Evolutionary conservation across 805 yeast genomes (phyloP).

Genomic region (Schizosaccharomyces osmophilus): DNA sequence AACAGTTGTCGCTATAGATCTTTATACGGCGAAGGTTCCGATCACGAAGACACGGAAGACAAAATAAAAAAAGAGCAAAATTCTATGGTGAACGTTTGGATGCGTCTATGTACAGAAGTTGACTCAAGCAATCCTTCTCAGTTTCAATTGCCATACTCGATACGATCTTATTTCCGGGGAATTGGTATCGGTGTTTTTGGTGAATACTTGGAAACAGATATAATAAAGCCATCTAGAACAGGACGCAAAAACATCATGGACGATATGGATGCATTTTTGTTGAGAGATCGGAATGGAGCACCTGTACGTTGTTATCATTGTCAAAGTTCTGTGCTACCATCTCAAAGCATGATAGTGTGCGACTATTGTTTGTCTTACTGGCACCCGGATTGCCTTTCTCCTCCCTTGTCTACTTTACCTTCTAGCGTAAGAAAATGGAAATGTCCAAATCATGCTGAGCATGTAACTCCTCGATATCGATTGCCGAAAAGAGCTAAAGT

Average conservation of each 20-base stretch:
- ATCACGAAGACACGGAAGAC: not conserved
- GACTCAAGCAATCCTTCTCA: conserved; percentile 41
- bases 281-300: conserved; percentile 43
- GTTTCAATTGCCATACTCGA: conserved; percentile 37
- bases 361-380: conserved; percentile 64
- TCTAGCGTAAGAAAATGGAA: conserved; percentile 56
- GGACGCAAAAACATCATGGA: conserved; percentile 20
- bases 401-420: conserved; percentile 50
- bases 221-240: conserved; percentile 7
- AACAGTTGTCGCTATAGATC: conserved; percentile 13
- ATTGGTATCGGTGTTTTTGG: conserved; percentile 47
- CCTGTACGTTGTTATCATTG: conserved; percentile 57
- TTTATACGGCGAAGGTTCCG: not conserved
- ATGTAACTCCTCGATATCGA: conserved; percentile 21
- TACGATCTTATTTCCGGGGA: conserved; percentile 26
- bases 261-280: conserved; percentile 35
- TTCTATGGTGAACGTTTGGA: conserved; percentile 19
- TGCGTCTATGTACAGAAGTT: conserved; percentile 33
- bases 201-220: conserved; percentile 32
- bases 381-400: conserved; percentile 71
- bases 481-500: conserved; percentile 27
- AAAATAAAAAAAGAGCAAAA: not conserved
- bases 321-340: conserved; percentile 38
- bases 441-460: conserved; percentile 64
- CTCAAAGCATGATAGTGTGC: conserved; percentile 40